Conservation (phyloP, 306 rosid species). For the Astragalus glycyphyllos region DNA sequence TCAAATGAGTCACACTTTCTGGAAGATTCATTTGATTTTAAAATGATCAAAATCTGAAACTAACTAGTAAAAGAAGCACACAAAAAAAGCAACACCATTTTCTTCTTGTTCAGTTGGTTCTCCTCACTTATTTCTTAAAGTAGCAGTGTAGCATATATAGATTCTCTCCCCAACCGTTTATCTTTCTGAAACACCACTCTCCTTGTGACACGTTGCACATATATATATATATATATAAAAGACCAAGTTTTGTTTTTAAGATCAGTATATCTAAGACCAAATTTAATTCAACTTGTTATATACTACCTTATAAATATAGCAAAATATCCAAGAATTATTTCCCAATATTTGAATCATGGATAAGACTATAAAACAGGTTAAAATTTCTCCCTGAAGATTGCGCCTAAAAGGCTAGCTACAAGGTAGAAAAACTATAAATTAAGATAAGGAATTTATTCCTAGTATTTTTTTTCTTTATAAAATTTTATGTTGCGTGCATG, state of each 20-base stretch:
- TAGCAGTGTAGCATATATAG: conserved; percentile 20
- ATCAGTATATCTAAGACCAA: no score
- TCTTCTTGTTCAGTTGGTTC: conserved; percentile 45
- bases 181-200: conserved; percentile 37
- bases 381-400: conserved; percentile 40
- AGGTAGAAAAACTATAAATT: conserved; percentile 35
- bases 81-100: conserved; percentile 11
- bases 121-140: conserved; percentile 38
- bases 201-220: conserved; percentile 35
- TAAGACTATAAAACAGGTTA: conserved; percentile 19
- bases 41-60: conserved; percentile 26
- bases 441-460: conserved; percentile 52
- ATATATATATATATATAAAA: no score
- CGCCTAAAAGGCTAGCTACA: conserved; percentile 9
- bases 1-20: conserved; percentile 30
- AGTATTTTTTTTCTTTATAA: conserved; percentile 44
- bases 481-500: conserved; percentile 45
- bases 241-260: no score
- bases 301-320: conserved; percentile 3
- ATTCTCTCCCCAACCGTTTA: conserved; percentile 49
- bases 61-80: neutral
- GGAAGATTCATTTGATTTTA: conserved; percentile 57
- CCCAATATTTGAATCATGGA: conserved; percentile 3
- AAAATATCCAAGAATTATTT: conserved; percentile 33
- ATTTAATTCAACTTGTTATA: neutral